These are phyloP conservation scores for Epipyxis sp. DNA, from an alignment of 108 stramenopile genomes.

Conservation along the genomic window DNA sequence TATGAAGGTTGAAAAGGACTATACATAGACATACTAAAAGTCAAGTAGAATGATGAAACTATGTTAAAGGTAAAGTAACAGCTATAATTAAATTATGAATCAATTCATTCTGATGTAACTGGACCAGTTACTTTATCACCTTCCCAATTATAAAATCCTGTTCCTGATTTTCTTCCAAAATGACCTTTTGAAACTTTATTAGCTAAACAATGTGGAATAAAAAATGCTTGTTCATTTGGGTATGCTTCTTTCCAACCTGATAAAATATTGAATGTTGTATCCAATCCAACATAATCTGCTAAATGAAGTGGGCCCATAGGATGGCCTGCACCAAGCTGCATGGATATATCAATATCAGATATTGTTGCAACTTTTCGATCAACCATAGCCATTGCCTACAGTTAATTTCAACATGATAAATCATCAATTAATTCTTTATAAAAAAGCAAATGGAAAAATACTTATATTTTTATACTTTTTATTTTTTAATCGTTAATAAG, in stretches of 20 bases:
- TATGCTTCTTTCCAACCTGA: slow-evolving; percentile 68
- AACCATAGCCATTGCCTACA: slow-evolving; percentile 83
- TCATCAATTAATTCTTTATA: not conserved
- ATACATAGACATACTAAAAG: too few relatives aligned
- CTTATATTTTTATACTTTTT: not conserved
- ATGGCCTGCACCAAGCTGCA: slow-evolving; percentile 96
- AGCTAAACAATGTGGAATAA: slow-evolving; percentile 75
- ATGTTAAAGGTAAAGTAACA: too few relatives aligned
- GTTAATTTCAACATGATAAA: slow-evolving; percentile 33
- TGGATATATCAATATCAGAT: slow-evolving; percentile 86
- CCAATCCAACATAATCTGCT: slow-evolving; percentile 93
- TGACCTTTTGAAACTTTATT: slow-evolving; percentile 77
- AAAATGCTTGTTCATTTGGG: slow-evolving; percentile 83
- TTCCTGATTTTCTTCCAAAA: slow-evolving; percentile 91
- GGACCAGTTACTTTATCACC: slow-evolving; percentile 37
- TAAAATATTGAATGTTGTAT: slow-evolving; percentile 81
- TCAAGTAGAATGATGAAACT: too few relatives aligned
- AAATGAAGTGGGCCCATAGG: slow-evolving; percentile 90
- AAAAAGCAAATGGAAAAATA: not conserved
- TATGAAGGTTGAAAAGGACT: too few relatives aligned
- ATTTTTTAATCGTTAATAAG: not conserved
- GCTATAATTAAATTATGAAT: too few relatives aligned
- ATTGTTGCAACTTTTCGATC: slow-evolving; percentile 86
- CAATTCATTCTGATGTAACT: too few relatives aligned
- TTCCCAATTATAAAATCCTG: slow-evolving; percentile 62